Percentiles rank a stretch among this genome's conserved stretches.
phyloP scores from a whole-genome alignment of 345 rosid genomes.

The Sonneratia caseolaris region DNA sequence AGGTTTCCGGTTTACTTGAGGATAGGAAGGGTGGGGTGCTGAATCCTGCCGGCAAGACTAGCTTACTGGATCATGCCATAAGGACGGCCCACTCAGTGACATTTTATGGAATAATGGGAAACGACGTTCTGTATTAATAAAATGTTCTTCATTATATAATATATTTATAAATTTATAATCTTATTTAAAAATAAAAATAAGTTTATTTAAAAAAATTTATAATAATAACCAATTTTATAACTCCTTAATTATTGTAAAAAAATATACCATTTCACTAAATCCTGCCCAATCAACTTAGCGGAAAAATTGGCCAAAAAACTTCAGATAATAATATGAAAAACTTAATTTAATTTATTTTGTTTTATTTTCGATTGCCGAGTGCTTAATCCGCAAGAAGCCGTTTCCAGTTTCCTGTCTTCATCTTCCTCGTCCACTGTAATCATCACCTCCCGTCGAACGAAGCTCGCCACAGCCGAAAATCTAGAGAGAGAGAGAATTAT shows the following conservation, averaged over 20 bases:
- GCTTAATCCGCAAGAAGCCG: neutral
- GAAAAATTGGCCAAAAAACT: too few species aligned
- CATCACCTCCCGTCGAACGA: neutral
- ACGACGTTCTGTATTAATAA: neutral
- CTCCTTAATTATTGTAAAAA: too few species aligned
- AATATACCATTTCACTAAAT: too few species aligned
- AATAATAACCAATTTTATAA: too few species aligned
- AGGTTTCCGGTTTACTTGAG: slow-evolving; percentile 48
- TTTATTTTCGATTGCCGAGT: neutral
- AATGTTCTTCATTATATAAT: too few species aligned
- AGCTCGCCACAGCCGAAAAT: neutral
- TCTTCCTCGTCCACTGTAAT: neutral
- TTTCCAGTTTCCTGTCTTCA: neutral
- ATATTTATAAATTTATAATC: too few species aligned
- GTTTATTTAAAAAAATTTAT: too few species aligned
- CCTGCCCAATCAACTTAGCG: too few species aligned
- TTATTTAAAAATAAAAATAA: too few species aligned
- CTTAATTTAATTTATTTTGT: neutral
- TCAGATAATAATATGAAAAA: neutral
- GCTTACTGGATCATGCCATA: neutral
- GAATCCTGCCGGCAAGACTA: neutral
- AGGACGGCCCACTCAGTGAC: too few species aligned
- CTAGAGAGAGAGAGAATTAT: neutral
- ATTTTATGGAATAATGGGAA: neutral
- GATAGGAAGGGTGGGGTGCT: slow-evolving; percentile 51